These are phyloP conservation scores for Pelargonium fulgidum DNA, from an alignment of 441 rosid genomes.

Conservation along the genomic window DNA sequence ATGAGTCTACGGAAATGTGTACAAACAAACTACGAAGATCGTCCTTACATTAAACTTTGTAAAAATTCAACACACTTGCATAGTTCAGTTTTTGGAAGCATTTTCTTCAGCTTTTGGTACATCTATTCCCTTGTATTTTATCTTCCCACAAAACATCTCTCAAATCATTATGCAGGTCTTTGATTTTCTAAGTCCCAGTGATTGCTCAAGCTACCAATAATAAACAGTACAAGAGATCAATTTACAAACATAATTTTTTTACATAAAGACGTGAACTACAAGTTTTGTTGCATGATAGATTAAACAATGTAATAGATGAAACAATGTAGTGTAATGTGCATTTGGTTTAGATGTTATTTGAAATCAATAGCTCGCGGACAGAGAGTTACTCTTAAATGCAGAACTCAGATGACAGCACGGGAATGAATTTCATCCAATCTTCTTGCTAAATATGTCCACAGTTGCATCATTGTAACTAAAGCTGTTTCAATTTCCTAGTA, in stretches of 20 bases:
- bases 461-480: neutral
- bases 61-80: too few species aligned
- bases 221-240: too few species aligned
- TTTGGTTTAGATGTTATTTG: neutral
- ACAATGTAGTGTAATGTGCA: neutral
- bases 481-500: slow-evolving; percentile 11
- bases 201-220: too few species aligned
- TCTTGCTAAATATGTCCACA: neutral
- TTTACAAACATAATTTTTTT: too few species aligned
- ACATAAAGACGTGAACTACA: neutral
- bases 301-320: neutral
- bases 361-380: neutral
- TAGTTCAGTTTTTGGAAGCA: too few species aligned
- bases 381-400: neutral
- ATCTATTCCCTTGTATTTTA: too few species aligned
- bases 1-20: neutral
- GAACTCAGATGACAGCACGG: neutral
- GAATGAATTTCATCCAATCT: neutral
- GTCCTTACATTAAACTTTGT: too few species aligned
- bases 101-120: too few species aligned
- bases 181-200: too few species aligned
- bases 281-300: slow-evolving; percentile 4
- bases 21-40: neutral
- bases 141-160: too few species aligned
- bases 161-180: too few species aligned